phyloP scores from a whole-genome alignment of 441 rosid species.

The Codiaeum variegatum region DNA sequence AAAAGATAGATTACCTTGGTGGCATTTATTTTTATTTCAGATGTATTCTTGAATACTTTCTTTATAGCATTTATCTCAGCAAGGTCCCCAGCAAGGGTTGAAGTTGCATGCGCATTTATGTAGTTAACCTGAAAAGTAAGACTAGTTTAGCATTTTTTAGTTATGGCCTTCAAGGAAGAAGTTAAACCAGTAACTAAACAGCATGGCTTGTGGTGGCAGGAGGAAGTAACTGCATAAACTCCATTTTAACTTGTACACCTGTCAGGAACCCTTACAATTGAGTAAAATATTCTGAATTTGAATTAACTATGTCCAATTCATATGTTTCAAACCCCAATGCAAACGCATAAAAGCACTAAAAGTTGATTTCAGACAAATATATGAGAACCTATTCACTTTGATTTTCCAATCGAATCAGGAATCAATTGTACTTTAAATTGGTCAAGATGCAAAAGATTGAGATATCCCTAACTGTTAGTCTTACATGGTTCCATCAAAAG shows the following conservation, averaged over 20 bases:
- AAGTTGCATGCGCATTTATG: slow-evolving; percentile 95
- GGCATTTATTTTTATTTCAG: slow-evolving; percentile 86
- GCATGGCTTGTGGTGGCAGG: not conserved
- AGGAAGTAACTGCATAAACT: not conserved
- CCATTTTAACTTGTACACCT: not conserved
- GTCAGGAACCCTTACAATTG: not conserved
- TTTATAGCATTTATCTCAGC: slow-evolving; percentile 95
- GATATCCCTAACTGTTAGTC: not conserved
- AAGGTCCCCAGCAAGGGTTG: slow-evolving; percentile 92
- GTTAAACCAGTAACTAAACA: not conserved
- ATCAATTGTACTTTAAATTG: not conserved
- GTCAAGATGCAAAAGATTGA: not conserved
- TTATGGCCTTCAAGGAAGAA: not conserved
- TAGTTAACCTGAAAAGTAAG: slow-evolving; percentile 67
- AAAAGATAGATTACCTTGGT: slow-evolving; percentile 58
- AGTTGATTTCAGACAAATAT: not conserved
- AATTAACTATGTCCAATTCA: not conserved
- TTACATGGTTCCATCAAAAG: not conserved
- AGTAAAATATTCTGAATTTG: not conserved
- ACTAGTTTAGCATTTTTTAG: not conserved
- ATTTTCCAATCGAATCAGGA: not conserved
- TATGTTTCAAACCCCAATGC: not conserved
- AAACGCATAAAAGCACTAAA: not conserved
- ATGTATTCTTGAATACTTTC: slow-evolving; percentile 80
- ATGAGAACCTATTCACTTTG: not conserved